These are phyloP conservation scores for Candida sakaeoensis DNA, from an alignment of 805 yeast genomes.

Conservation along the genomic window DNA sequence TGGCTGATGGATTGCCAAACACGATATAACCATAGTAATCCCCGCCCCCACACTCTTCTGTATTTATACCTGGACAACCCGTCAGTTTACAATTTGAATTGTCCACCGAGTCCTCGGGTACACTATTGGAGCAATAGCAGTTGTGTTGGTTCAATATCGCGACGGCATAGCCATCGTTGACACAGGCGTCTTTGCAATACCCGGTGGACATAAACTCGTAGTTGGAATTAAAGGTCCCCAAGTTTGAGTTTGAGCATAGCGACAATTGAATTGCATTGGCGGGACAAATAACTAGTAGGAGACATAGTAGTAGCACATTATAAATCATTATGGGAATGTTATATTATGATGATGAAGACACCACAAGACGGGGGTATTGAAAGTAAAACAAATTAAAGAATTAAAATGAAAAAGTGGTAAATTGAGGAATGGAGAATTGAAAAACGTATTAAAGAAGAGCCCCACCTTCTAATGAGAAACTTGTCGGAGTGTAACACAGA, in stretches of 20 bases:
- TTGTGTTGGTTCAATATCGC: slow-evolving; percentile 49
- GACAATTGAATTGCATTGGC: slow-evolving; percentile 1
- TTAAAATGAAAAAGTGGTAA: no score
- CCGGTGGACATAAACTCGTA: slow-evolving; percentile 45
- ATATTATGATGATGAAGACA: no score
- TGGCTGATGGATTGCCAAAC: slow-evolving; percentile 19
- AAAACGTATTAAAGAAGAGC: no score
- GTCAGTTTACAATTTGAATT: slow-evolving; percentile 27
- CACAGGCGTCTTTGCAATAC: slow-evolving; percentile 46
- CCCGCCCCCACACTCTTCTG: slow-evolving; percentile 39
- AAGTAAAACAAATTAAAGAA: no score
- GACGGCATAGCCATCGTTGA: slow-evolving; percentile 38
- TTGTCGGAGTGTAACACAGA: no score
- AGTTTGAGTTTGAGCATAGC: slow-evolving; percentile 23
- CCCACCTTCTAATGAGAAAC: no score
- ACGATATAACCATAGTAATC: slow-evolving; percentile 55
- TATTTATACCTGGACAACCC: slow-evolving; percentile 42
- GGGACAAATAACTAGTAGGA: background rate
- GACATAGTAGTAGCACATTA: slow-evolving; percentile 1
- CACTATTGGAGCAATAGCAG: slow-evolving; percentile 61
- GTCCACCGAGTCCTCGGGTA: slow-evolving; percentile 42
- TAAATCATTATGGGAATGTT: background rate
- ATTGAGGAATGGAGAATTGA: no score
- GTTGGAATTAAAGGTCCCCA: slow-evolving; percentile 6
- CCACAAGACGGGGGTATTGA: no score